Conservation (phyloP, 768 basidiomycete genomes). For the Austroboletus eburneus region DNA sequence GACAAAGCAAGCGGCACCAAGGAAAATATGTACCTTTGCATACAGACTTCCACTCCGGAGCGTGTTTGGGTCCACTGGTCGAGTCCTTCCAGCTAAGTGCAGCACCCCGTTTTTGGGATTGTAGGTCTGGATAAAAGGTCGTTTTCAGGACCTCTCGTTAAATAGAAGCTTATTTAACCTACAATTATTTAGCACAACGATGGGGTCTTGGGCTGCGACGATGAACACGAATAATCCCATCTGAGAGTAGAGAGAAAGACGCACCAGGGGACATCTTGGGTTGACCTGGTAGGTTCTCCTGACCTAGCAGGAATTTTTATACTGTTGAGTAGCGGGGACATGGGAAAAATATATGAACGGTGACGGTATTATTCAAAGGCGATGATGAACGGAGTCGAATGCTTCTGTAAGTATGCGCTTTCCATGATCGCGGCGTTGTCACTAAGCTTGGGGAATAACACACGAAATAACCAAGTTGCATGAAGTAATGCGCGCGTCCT, state of each 20-base stretch:
- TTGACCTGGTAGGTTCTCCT: slow-evolving; percentile 16
- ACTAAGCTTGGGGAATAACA: slow-evolving; percentile 22
- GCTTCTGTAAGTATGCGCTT: slow-evolving; percentile 19
- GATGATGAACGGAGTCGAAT: slow-evolving; percentile 28
- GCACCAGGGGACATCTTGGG: slow-evolving; percentile 20
- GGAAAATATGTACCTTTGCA: slow-evolving; percentile 50
- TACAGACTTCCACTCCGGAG: slow-evolving; percentile 49
- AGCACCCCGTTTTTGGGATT: slow-evolving; percentile 38
- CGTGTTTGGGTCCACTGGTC: slow-evolving; percentile 40
- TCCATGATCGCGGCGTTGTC: slow-evolving; percentile 29
- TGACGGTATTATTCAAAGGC: slow-evolving; percentile 23
- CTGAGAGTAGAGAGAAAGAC: slow-evolving; percentile 1
- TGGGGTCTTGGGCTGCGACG: slow-evolving; percentile 24
- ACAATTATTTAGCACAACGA: slow-evolving; percentile 42
- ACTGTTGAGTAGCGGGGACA: slow-evolving; percentile 18
- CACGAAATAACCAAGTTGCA: slow-evolving; percentile 27
- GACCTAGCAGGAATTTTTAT: slow-evolving; percentile 23
- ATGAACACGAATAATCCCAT: slow-evolving; percentile 10
- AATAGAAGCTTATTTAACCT: slow-evolving; percentile 9
- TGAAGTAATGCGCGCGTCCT: slow-evolving; percentile 30
- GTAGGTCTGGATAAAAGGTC: slow-evolving; percentile 44
- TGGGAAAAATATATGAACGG: slow-evolving; percentile 20
- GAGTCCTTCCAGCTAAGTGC: slow-evolving; percentile 55
- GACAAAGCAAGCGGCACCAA: slow-evolving; percentile 5
- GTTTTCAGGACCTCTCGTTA: background rate